Conservation (phyloP, 2,329 filamentous ascomycete species). For the Epichloe bromicola region DNA sequence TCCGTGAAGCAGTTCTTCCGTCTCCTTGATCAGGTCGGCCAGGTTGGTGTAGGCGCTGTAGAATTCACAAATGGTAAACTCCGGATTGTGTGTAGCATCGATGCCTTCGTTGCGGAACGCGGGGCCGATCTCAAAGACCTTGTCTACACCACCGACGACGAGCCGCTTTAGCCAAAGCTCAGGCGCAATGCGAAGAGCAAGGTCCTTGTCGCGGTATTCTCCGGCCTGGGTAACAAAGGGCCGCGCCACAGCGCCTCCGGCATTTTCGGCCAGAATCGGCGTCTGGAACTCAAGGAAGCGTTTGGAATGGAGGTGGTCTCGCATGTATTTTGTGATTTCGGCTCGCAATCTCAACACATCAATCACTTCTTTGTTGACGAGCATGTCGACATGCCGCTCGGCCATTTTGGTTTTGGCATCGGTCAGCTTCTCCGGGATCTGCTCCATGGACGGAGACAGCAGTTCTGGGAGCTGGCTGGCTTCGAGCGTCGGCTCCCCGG, state of each 20-base stretch:
- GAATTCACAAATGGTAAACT: constrained; percentile 96
- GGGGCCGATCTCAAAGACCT: constrained; percentile 85
- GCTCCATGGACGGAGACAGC: constrained; percentile 66
- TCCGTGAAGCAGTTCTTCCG: constrained; percentile 54
- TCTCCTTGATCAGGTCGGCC: constrained; percentile 59
- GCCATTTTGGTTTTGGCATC: constrained; percentile 61
- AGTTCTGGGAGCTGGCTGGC: constrained; percentile 56
- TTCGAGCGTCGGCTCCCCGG: constrained; percentile 65
- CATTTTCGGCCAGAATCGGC: constrained; percentile 69
- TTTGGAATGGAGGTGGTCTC: constrained; percentile 56
- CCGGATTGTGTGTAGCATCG: constrained; percentile 86
- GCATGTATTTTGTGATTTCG: constrained; percentile 58
- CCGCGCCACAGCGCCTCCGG: constrained; percentile 76
- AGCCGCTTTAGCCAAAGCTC: constrained; percentile 92
- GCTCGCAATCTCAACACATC: constrained; percentile 65
- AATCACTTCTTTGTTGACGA: constrained; percentile 56
- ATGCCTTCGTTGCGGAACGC: constrained; percentile 89
- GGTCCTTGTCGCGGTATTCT: constrained; percentile 56
- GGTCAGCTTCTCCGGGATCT: constrained; percentile 57
- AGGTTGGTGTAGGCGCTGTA: constrained; percentile 79
- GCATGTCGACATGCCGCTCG: constrained; percentile 74
- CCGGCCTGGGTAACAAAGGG: constrained; percentile 74
- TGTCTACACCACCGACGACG: constrained; percentile 76
- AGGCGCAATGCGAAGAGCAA: constrained; percentile 79
- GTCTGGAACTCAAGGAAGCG: constrained; percentile 83